These are phyloP conservation scores for Fusarium decemcellulare DNA, from an alignment of 2,329 filamentous ascomycete genomes.

Conservation along the genomic window DNA sequence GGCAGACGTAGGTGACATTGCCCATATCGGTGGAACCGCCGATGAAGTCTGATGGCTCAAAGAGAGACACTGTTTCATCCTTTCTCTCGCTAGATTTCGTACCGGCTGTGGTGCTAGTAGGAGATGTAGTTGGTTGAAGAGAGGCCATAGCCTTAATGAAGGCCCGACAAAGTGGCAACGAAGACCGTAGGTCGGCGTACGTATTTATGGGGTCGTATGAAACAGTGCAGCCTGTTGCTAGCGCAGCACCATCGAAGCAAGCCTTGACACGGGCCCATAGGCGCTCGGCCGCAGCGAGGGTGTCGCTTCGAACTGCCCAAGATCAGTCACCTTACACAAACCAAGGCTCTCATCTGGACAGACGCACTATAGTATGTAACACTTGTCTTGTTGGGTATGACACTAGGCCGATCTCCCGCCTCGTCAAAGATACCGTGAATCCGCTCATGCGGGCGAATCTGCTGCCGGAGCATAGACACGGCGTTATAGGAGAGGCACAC, in stretches of 20 bases:
- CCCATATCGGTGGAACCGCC: conserved; percentile 20
- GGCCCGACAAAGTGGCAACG: background rate
- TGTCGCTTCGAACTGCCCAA: conserved; percentile 3
- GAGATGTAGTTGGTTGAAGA: background rate
- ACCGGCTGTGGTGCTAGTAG: background rate
- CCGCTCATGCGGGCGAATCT: conserved; percentile 13
- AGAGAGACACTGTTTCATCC: background rate
- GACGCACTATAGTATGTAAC: background rate
- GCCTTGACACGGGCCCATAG: background rate
- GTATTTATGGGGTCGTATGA: conserved; percentile 4
- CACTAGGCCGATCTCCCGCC: conserved; percentile 9
- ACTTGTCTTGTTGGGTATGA: background rate
- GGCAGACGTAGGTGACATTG: conserved; percentile 10
- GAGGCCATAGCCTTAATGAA: background rate
- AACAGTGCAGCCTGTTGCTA: conserved; percentile 17
- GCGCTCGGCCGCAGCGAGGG: background rate
- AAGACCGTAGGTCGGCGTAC: conserved; percentile 14
- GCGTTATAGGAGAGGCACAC: conserved; percentile 13
- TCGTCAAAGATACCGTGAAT: conserved; percentile 26
- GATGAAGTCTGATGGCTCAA: conserved; percentile 2
- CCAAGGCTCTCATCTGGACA: background rate
- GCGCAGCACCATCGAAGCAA: conserved; percentile 16
- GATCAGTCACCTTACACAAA: background rate
- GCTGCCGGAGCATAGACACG: conserved; percentile 20
- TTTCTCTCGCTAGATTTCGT: background rate